These are phyloP conservation scores for Cyclotella baltica DNA, from an alignment of 108 stramenopile species.

Conservation along the genomic window DNA sequence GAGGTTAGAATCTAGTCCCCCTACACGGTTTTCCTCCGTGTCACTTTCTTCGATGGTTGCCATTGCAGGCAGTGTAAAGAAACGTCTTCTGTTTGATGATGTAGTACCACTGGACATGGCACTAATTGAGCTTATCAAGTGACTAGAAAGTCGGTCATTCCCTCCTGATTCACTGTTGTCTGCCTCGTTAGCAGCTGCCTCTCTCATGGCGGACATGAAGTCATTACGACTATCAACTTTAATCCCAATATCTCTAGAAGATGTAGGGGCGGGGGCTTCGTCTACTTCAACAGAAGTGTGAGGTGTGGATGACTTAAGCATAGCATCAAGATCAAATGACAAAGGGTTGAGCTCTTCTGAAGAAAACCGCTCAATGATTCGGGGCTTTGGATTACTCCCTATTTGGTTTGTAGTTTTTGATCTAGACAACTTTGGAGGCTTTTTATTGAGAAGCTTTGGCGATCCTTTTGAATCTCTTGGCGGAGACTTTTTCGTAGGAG, in stretches of 20 bases:
- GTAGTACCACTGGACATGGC: slow-evolving; percentile 24
- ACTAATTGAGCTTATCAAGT: neutral
- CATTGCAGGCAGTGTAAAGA: slow-evolving; percentile 77
- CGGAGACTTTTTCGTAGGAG: slow-evolving; percentile 13
- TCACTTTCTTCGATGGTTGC: slow-evolving; percentile 84
- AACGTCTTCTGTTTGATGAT: slow-evolving; percentile 57
- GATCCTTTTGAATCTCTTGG: slow-evolving; percentile 1
- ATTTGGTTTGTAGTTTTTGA: slow-evolving; percentile 18
- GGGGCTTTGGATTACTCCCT: slow-evolving; percentile 10
- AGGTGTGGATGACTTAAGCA: slow-evolving; percentile 34
- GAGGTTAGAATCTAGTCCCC: slow-evolving; percentile 4
- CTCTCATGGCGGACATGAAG: slow-evolving; percentile 71
- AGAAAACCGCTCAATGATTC: slow-evolving; percentile 48
- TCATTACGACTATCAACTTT: slow-evolving; percentile 71
- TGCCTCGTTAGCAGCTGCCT: slow-evolving; percentile 55
- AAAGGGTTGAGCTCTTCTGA: slow-evolving; percentile 35
- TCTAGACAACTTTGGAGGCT: slow-evolving; percentile 5
- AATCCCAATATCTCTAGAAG: slow-evolving; percentile 41
- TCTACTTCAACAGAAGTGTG: neutral
- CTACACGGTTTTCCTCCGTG: slow-evolving; percentile 45
- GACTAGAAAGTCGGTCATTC: neutral
- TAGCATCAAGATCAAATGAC: slow-evolving; percentile 52
- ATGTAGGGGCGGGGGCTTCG: slow-evolving; percentile 11
- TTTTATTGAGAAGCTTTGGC: slow-evolving; percentile 5
- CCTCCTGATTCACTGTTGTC: neutral